Conservation (phyloP, 202 grass and related monocot species). For the Alloteropsis angusta region DNA sequence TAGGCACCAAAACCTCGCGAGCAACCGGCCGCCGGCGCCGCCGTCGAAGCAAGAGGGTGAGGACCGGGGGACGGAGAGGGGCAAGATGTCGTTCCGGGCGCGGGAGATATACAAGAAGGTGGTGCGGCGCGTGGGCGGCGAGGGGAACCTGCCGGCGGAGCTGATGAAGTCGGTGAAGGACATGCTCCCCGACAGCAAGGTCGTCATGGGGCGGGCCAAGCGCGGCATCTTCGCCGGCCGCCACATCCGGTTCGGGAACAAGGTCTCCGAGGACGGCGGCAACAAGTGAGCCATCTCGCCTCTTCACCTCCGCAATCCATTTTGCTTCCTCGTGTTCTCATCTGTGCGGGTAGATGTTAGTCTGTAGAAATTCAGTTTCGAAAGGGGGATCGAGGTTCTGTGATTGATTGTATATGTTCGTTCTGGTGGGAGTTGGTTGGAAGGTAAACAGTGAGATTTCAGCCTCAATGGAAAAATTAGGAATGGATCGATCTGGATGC, state of each 20-base stretch:
- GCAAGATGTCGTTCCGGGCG: slow-evolving; percentile 68
- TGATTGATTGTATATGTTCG: neutral
- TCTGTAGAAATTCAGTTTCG: neutral
- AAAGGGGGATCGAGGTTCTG: neutral
- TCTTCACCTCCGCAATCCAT: neutral
- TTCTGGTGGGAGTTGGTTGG: neutral
- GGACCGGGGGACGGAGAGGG: neutral
- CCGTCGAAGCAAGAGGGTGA: neutral
- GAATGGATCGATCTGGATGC: neutral
- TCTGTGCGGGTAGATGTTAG: neutral
- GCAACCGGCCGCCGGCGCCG: slow-evolving; percentile 5
- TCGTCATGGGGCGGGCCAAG: slow-evolving; percentile 86
- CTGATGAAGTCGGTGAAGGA: slow-evolving; percentile 68
- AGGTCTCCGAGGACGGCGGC: slow-evolving; percentile 87
- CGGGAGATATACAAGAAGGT: slow-evolving; percentile 83
- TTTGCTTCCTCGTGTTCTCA: neutral
- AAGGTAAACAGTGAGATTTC: neutral
- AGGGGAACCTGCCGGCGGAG: slow-evolving; percentile 45
- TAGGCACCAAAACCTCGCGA: slow-evolving; percentile 20
- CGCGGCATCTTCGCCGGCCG: slow-evolving; percentile 85
- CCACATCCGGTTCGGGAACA: slow-evolving; percentile 93
- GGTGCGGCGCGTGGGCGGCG: slow-evolving; percentile 48
- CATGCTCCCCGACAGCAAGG: slow-evolving; percentile 56
- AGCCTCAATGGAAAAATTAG: neutral
- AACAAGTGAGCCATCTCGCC: slow-evolving; percentile 64